Evolutionary conservation across 805 yeast species (phyloP), one percentile per base, ranked within the genome.

Genomic region (Saccharomycopsis schoenii): DNA sequence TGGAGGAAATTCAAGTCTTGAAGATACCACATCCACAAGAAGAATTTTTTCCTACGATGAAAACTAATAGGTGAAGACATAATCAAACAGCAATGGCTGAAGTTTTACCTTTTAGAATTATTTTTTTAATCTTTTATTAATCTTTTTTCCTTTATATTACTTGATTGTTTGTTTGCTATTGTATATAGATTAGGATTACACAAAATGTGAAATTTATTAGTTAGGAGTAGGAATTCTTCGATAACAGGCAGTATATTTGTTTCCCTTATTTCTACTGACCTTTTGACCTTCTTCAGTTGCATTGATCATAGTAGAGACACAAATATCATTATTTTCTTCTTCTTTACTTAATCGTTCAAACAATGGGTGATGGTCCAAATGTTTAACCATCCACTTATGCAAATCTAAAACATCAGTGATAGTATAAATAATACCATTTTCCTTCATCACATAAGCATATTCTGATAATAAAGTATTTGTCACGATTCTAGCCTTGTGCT

Each of bases 261-360:
- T 78, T 37, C 99, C 99, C 51, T 86, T 80, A 71, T 94, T 94
- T 69, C 99, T 83, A 56, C 84, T 86, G 42, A 94, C 99, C 74
- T 94, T 94, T 75, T 94, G 92, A 62, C 99, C 99, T 74, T 94
- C 99, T 73, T 94, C 99, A 1, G 99, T 94, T n/a, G 94, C 85
- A 63, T 86, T 84, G 62, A 83, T 83, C 98, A 94, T 94, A 58
- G 89, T 82, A 63, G 80, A 74, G 24, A 92, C 98, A 74, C 98
- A 92, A 64, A 76, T 75, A 72, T 94, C 99, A 24, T 77, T 73
- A 2, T 73, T 71, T 73, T 92, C 97, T 89, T 96, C 90, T 65
- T 88, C 92, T 63, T 81, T 76, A 52, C 80, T 74, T 65, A 91
- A 80, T 67, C 97, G 82, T 73, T 85, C 90, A 71, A 94, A 94